These are phyloP conservation scores for Zygosaccharomyces bisporus DNA, from an alignment of 805 yeast genomes.

Conservation along the genomic window DNA sequence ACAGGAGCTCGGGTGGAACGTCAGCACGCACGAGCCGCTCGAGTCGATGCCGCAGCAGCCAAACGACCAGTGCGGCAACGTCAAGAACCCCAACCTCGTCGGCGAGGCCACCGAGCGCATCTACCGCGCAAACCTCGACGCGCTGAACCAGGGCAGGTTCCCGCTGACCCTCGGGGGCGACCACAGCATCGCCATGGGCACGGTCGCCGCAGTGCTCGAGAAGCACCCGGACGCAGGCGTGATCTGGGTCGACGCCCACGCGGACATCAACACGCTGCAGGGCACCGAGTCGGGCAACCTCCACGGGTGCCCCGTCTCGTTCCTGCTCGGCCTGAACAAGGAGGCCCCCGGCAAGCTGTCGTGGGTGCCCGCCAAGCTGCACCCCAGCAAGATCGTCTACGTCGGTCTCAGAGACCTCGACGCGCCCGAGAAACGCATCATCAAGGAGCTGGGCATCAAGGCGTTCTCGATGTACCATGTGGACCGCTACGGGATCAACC, in stretches of 20 bases:
- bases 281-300: constrained; percentile 84
- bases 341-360: constrained; percentile 65
- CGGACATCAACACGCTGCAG: constrained; percentile 87
- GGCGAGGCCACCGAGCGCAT: constrained; percentile 65
- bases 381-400: constrained; percentile 73
- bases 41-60: constrained; percentile 43
- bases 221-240: constrained; percentile 84
- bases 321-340: constrained; percentile 72
- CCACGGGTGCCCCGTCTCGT: constrained; percentile 96
- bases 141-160: constrained; percentile 48
- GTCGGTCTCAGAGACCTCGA: constrained; percentile 95
- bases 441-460: constrained; percentile 65
- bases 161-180: constrained; percentile 94
- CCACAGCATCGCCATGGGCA: constrained; percentile 93
- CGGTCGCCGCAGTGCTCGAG: constrained; percentile 77
- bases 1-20: constrained; percentile 68
- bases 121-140: constrained; percentile 53
- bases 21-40: constrained; percentile 52
- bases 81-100: constrained; percentile 75
- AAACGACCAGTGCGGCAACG: constrained; percentile 49
- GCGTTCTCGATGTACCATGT: constrained; percentile 96
- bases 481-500: constrained; percentile 88
- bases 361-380: constrained; percentile 75
- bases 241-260: constrained; percentile 97
- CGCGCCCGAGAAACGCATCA: constrained; percentile 70